Percentiles rank a stretch among this genome's conserved stretches.
Evolutionary conservation across 352 stramenopile species (phyloP).

Genomic region (Phytophthora agathidicida): DNA sequence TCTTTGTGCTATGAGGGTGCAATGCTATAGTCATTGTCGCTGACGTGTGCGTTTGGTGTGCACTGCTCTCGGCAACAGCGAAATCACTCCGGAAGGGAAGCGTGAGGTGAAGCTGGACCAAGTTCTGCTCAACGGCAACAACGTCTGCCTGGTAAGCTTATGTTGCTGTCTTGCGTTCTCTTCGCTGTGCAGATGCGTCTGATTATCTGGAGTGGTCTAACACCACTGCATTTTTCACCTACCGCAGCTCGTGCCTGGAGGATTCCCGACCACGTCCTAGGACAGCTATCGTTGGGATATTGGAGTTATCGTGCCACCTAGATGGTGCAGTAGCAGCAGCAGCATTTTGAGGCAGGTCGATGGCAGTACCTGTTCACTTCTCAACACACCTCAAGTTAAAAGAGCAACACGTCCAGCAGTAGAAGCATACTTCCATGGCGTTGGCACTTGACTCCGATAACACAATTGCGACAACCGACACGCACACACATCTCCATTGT

Average conservation of each 20-base stretch:
- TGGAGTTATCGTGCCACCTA: constrained; percentile 9
- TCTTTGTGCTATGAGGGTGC: neutral
- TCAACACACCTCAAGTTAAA: constrained; percentile 3
- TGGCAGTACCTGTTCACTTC: constrained; percentile 4
- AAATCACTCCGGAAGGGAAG: constrained; percentile 89
- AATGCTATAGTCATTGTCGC: neutral
- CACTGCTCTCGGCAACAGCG: constrained; percentile 40
- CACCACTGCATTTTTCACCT: neutral
- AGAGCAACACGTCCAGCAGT: neutral
- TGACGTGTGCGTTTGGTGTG: neutral
- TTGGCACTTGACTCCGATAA: neutral
- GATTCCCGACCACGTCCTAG: constrained; percentile 56
- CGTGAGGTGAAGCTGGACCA: constrained; percentile 91
- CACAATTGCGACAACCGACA: constrained; percentile 14
- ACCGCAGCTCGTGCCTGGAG: constrained; percentile 78
- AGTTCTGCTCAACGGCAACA: constrained; percentile 99
- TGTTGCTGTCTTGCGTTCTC: neutral
- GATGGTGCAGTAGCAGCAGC: constrained; percentile 1
- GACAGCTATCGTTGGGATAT: neutral
- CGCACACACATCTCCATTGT: constrained; percentile 24
- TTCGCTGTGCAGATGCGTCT: neutral
- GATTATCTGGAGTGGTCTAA: constrained; percentile 6
- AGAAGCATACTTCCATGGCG: constrained; percentile 1
- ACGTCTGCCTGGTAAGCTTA: constrained; percentile 91
- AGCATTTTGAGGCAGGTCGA: neutral